phyloP scores from a whole-genome alignment of 805 yeast genomes.

The Candida andamanensis region DNA sequence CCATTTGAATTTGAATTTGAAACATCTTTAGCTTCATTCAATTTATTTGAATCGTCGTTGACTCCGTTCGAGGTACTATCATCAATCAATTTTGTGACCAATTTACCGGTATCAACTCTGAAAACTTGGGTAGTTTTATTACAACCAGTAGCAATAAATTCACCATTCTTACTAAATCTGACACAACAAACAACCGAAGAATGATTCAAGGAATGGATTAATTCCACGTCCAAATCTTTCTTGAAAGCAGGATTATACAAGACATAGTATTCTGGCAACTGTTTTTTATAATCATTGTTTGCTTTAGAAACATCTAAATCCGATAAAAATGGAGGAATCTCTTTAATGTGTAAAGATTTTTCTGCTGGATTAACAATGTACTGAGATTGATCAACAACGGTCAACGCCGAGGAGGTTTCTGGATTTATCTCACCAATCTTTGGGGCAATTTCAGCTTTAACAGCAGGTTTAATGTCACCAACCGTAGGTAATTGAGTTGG shows the following conservation, averaged over 20 bases:
- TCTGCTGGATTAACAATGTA: conserved; percentile 39
- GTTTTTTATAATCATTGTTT: conserved; percentile 72
- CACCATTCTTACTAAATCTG: conserved; percentile 85
- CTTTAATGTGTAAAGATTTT: conserved; percentile 58
- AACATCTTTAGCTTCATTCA: conserved; percentile 13
- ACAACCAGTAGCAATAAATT: conserved; percentile 93
- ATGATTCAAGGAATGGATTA: conserved; percentile 87
- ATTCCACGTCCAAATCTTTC: conserved; percentile 69
- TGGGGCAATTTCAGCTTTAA: neutral
- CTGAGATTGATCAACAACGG: conserved; percentile 36
- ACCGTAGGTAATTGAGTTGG: conserved; percentile 1
- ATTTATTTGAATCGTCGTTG: conserved; percentile 37
- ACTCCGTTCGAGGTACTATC: conserved; percentile 47
- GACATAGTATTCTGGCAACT: conserved; percentile 78
- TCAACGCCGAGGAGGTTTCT: conserved; percentile 29
- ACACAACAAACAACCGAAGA: conserved; percentile 96
- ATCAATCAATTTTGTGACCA: conserved; percentile 81
- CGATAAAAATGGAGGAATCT: conserved; percentile 72
- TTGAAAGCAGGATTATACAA: conserved; percentile 82
- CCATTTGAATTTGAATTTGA: conserved; percentile 49
- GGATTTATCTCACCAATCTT: conserved; percentile 7
- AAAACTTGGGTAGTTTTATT: conserved; percentile 93
- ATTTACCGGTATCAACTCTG: conserved; percentile 85
- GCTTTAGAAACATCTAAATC: conserved; percentile 78
- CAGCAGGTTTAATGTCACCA: neutral